These are phyloP conservation scores for Smallanthus sonchifolius DNA, from an alignment of 129 eudicot genomes.

Conservation along the genomic window DNA sequence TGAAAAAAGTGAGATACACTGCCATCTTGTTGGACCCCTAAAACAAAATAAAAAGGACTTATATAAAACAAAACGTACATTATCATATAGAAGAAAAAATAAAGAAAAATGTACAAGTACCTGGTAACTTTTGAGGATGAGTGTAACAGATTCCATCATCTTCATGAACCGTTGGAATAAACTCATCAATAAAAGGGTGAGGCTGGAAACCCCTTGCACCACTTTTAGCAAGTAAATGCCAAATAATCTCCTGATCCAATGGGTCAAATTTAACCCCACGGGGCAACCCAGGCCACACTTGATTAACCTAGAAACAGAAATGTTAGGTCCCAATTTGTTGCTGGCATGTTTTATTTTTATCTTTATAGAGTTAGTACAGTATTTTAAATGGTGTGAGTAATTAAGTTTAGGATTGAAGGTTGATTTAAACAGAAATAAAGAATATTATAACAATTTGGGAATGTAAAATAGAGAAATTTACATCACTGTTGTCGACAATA, in stretches of 20 bases:
- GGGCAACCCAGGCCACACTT: slow-evolving; percentile 96
- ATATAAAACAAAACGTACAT: not conserved
- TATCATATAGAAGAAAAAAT: not conserved
- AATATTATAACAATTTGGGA: not conserved
- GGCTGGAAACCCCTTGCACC: slow-evolving; percentile 45
- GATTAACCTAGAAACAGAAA: slow-evolving; percentile 46
- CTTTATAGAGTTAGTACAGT: not conserved
- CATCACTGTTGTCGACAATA: slow-evolving; percentile 86
- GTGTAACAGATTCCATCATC: slow-evolving; percentile 92
- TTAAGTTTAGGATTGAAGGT: not conserved
- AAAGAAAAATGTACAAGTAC: slow-evolving; percentile 28
- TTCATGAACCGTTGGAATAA: slow-evolving; percentile 78
- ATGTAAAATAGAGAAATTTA: slow-evolving; percentile 24
- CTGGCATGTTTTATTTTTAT: not conserved
- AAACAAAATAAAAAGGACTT: not conserved
- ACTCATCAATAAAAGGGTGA: slow-evolving; percentile 84
- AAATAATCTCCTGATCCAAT: slow-evolving; percentile 75
- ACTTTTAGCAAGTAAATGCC: slow-evolving; percentile 83
- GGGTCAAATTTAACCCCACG: slow-evolving; percentile 97
- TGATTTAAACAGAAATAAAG: not conserved
- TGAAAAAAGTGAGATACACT: slow-evolving; percentile 88
- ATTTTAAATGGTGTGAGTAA: not conserved
- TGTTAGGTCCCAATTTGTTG: not conserved
- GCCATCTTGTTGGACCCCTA: slow-evolving; percentile 96
- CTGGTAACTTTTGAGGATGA: slow-evolving; percentile 94